Evolutionary conservation across 2,329 filamentous ascomycete genomes (phyloP), one percentile per base, ranked within the genome.

Genomic region (Hypoxylon sp.): DNA sequence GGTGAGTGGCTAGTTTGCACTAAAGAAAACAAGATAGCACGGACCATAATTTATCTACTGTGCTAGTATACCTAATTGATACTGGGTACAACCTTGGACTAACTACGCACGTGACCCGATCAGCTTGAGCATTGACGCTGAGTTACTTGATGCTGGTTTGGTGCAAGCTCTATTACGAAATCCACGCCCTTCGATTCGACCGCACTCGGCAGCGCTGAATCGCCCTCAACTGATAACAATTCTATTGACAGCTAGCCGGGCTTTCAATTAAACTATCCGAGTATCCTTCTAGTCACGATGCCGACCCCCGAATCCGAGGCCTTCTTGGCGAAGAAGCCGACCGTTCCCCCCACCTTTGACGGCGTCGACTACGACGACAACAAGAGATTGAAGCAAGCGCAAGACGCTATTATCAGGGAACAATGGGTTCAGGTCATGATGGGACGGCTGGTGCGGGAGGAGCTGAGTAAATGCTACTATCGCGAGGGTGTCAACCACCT

Each of bases 371-470:
- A 91, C 84, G 91, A 94, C 73, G 92, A 96, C 83, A 93, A 90
- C 79, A 89, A 88, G 79, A 88, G 89, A 74, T 85, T 96, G 79
- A 96, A 95, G 85, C 89, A 90, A 68, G 93, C 93, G 59, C 92
- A 95, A 80, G 93, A 96, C 80, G 88, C 92, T 72, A 87, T 96
- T 63, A 88, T 96, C 75, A 87, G 92, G 70, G 93, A 96, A 83
- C 93, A 96, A 84, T 96, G 93, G 93, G 92, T 96, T 67, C 90
- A 89, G 79, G 90, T 91, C 79, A 96, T 96, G 93, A 96, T 94
- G 93, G 92, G 91, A 64, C 87, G 93, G 68, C 83, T 96, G 70
- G 92, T 96, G 61, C 85, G 92, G 71, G 91, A 95, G 80, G 93
- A 96, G 85, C 84, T 96, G 83, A 87, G 90, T 81, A 95, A 93